phyloP scores from a whole-genome alignment of 768 basidiomycete genomes.

The Fomitopsis pulvina region DNA sequence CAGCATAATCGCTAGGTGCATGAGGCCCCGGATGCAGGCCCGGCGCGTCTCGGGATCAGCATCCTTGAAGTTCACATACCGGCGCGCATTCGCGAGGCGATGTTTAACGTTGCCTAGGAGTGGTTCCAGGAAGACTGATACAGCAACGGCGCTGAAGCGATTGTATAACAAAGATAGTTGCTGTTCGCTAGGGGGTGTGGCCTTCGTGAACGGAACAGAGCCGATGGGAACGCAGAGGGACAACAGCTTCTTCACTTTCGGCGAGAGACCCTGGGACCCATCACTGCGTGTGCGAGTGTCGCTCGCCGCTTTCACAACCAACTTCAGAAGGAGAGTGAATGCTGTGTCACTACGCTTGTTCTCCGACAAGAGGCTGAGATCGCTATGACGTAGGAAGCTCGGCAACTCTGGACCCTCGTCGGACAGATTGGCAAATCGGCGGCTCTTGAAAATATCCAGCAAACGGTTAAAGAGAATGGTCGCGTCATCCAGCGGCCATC shows the following conservation, averaged over 20 bases:
- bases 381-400: constrained; percentile 51
- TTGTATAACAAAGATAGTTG: constrained; percentile 79
- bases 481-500: constrained; percentile 61
- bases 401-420: constrained; percentile 63
- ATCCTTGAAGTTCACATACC: constrained; percentile 60
- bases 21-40: constrained; percentile 71
- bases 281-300: constrained; percentile 21
- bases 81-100: constrained; percentile 58
- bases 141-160: constrained; percentile 65
- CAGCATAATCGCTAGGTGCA: constrained; percentile 60
- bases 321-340: constrained; percentile 75
- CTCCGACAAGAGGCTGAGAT: constrained; percentile 46
- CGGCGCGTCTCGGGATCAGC: constrained; percentile 57
- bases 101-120: constrained; percentile 36
- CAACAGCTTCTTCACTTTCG: constrained; percentile 59
- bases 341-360: constrained; percentile 57
- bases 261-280: constrained; percentile 22
- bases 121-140: constrained; percentile 65
- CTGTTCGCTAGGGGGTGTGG: constrained; percentile 38
- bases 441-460: constrained; percentile 66
- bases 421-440: constrained; percentile 68
- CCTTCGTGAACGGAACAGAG: constrained; percentile 55
- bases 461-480: constrained; percentile 55
- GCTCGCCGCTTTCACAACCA: constrained; percentile 60
- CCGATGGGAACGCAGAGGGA: constrained; percentile 69